Conservation (phyloP, 2,329 filamentous ascomycete species). For the Colletotrichum chrysophilum region DNA sequence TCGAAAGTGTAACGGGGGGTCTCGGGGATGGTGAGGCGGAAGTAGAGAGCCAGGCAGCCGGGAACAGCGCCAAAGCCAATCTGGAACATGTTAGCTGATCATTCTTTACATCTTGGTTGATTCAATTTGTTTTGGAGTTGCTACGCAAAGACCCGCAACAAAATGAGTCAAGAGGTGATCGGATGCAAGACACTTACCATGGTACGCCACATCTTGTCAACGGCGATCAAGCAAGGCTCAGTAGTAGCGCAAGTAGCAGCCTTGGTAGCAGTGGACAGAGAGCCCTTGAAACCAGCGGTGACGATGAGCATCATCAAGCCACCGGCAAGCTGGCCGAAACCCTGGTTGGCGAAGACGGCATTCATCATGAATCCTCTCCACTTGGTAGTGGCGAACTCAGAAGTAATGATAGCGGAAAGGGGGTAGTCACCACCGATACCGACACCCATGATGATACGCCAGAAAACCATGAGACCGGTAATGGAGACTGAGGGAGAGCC, state of each 20-base stretch:
- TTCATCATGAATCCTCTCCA: slow-evolving; percentile 70
- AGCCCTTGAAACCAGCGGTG: slow-evolving; percentile 72
- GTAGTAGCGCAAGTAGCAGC: slow-evolving; percentile 59
- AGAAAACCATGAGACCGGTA: slow-evolving; percentile 76
- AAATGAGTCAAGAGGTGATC: background rate
- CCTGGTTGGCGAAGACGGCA: slow-evolving; percentile 72
- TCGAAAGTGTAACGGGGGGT: slow-evolving; percentile 90
- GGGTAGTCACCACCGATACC: slow-evolving; percentile 69
- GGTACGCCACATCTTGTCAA: slow-evolving; percentile 71
- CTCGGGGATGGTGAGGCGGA: slow-evolving; percentile 82
- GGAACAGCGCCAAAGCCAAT: slow-evolving; percentile 70
- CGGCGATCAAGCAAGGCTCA: slow-evolving; percentile 50
- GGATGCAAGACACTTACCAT: slow-evolving; percentile 37
- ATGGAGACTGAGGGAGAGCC: slow-evolving; percentile 67
- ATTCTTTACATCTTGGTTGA: background rate
- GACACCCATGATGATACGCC: slow-evolving; percentile 73
- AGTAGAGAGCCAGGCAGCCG: slow-evolving; percentile 76
- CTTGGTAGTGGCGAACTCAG: slow-evolving; percentile 67
- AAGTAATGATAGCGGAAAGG: slow-evolving; percentile 69
- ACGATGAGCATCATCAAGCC: slow-evolving; percentile 75
- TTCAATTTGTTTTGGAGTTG: background rate
- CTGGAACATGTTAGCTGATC: background rate
- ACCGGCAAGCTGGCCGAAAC: slow-evolving; percentile 70
- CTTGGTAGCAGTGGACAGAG: slow-evolving; percentile 56
- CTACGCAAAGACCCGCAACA: background rate